Base-by-base conservation (phyloP, 2,329 filamentous ascomycete species). In the Aspergillus brunneoviolaceus region DNA sequence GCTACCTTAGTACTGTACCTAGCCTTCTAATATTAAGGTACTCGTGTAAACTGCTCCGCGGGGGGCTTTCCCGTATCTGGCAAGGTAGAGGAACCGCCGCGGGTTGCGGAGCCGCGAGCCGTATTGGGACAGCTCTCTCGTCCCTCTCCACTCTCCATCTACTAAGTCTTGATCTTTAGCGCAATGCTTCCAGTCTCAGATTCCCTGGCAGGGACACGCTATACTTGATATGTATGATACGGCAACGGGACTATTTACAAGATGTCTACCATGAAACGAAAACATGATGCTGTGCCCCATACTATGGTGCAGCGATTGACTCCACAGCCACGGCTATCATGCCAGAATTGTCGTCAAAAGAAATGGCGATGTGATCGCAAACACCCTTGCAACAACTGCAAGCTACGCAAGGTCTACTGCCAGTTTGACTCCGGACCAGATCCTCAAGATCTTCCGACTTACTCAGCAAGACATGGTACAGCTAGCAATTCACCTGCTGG, bases 341-440 rank as follows among this genome's bases (percentile, higher is more conserved):
- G 67, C 33, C 47, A 42, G 11, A 52, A 59, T 23, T 69, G 68
- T 51, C 63, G 68, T 14, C 61, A 61, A 31, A 67, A 67, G 57
- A 69, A 69, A 51, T 61, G 66, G 16, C 63, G 67, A 7, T 69
- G 67, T 52, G 62, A 69, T 58, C 64, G 67, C 27, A 45, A 39
- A 19, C 62, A 67, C 35, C 68, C 68, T 35, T 69, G 66, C 31
- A 61, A 63, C n/a, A 70, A 67, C 16, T 69, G 65, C 31, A 51
- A 53, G 21, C 60, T 63, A 35, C 59, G 65, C 48, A 59, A 62
- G 3, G 64, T 62, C 16, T 7, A 59, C n/a, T 69, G 67, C 54
- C 57, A 64, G 57, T 69, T 67, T 19, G 6, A 9, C 35, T 23
- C 61, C 50, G 62, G 51, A 3, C 19, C 23, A 21, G 51, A n/a